Conservation (phyloP, 331 rosid genomes). For the Pyrus hybrid region DNA sequence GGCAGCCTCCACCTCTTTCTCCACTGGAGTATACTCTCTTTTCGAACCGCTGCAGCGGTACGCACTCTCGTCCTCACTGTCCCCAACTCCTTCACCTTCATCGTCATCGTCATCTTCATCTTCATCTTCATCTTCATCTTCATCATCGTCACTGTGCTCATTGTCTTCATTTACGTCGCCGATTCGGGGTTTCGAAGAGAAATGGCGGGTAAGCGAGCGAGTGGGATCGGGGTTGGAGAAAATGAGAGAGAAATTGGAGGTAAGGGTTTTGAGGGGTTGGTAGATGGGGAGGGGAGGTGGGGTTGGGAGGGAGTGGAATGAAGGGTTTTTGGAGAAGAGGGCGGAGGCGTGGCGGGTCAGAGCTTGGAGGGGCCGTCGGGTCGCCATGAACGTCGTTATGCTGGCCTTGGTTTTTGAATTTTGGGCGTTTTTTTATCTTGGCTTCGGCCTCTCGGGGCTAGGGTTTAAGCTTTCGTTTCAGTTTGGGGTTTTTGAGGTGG, state of each 20-base stretch:
- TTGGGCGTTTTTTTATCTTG: too few relatives aligned
- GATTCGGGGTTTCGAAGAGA: slow-evolving; percentile 38
- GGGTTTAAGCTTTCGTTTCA: neutral
- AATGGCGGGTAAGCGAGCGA: slow-evolving; percentile 28
- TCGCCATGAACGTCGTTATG: slow-evolving; percentile 41
- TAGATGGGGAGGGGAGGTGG: slow-evolving; percentile 9
- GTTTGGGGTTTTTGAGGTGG: neutral
- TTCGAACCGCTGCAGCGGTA: slow-evolving; percentile 15
- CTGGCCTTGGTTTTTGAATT: neutral
- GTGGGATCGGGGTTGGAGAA: slow-evolving; percentile 17
- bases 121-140: slow-evolving; percentile 20
- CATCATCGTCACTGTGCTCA: slow-evolving; percentile 2
- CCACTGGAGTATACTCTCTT: slow-evolving; percentile 54
- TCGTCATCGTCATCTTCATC: slow-evolving; percentile 5
- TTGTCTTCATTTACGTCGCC: slow-evolving; percentile 12
- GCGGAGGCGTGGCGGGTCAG: slow-evolving; percentile 45
- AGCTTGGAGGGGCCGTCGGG: slow-evolving; percentile 53
- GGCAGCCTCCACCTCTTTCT: slow-evolving; percentile 62
- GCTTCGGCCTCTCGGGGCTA: too few relatives aligned
- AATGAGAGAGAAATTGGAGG: slow-evolving; percentile 12
- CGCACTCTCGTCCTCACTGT: slow-evolving; percentile 31
- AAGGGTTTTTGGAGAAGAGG: slow-evolving; percentile 27
- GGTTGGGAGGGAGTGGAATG: slow-evolving; percentile 19
- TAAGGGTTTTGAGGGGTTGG: slow-evolving; percentile 9
- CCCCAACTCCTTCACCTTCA: slow-evolving; percentile 26